phyloP scores from a whole-genome alignment of 106 monocot species.

The Phalaenopsis aphrodite region DNA sequence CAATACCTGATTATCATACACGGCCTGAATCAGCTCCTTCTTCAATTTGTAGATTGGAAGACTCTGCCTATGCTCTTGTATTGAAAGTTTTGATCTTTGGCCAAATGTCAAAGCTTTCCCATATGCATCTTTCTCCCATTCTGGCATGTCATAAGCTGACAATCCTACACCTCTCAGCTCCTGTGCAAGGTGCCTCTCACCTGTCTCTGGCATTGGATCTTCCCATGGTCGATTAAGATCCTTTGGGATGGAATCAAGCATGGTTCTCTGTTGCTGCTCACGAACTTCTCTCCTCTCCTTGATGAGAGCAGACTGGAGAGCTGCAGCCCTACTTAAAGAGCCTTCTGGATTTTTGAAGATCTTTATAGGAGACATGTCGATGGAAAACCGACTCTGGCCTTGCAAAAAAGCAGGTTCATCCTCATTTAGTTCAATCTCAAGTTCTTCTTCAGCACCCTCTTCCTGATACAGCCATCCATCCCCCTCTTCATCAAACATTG shows the following conservation, averaged over 20 bases:
- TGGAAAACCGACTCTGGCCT: slow-evolving; percentile 84
- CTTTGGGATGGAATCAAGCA: slow-evolving; percentile 95
- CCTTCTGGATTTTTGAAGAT: slow-evolving; percentile 98
- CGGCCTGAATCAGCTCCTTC: slow-evolving; percentile 90
- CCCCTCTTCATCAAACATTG: slow-evolving; percentile 82
- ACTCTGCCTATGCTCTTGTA: slow-evolving; percentile 91
- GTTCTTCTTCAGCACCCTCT: slow-evolving; percentile 87
- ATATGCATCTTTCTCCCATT: slow-evolving; percentile 97
- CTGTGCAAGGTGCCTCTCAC: slow-evolving; percentile 92
- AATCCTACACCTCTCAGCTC: slow-evolving; percentile 89
- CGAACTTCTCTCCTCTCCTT: slow-evolving; percentile 93
- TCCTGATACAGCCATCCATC: slow-evolving; percentile 90
- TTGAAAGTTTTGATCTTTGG: slow-evolving; percentile 87
- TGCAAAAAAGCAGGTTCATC: slow-evolving; percentile 88
- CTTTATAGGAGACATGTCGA: slow-evolving; percentile 96
- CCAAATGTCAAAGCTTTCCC: slow-evolving; percentile 95
- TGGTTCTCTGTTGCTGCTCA: slow-evolving; percentile 91
- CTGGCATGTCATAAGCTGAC: slow-evolving; percentile 97
- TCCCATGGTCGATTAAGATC: slow-evolving; percentile 98
- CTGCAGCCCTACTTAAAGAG: slow-evolving; percentile 84
- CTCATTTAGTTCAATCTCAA: slow-evolving; percentile 90
- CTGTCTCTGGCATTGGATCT: slow-evolving; percentile 93
- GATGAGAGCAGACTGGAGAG: slow-evolving; percentile 87
- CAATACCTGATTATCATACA: slow-evolving; percentile 84
- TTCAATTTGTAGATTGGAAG: slow-evolving; percentile 93